These are phyloP conservation scores for Cladobotryum protrusum DNA, from an alignment of 2,329 filamentous ascomycete species.

Conservation along the genomic window DNA sequence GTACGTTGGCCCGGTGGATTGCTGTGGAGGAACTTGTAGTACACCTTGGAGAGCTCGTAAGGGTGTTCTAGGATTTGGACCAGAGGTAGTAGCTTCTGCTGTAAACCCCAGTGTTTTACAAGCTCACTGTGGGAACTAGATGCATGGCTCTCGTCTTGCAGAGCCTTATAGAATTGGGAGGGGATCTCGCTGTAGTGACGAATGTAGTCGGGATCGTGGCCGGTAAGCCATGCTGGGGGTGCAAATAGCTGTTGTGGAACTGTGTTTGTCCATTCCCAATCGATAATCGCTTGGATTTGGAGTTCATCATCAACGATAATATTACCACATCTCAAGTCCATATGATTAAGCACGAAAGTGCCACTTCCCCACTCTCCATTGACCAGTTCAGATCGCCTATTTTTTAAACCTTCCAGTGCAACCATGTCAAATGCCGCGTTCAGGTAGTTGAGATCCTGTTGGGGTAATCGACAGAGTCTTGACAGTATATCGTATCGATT, in stretches of 20 bases:
- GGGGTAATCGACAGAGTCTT: too few relatives aligned
- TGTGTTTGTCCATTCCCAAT: constrained; percentile 21
- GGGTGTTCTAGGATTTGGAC: constrained; percentile 9
- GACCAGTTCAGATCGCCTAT: too few relatives aligned
- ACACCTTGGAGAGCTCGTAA: constrained; percentile 14
- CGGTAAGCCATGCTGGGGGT: constrained; percentile 17
- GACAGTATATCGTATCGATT: too few relatives aligned
- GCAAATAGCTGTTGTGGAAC: constrained; percentile 14
- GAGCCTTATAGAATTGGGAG: constrained; percentile 10
- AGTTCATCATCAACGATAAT: constrained; percentile 20
- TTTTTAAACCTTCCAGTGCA: too few relatives aligned
- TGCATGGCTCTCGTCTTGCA: constrained; percentile 10
- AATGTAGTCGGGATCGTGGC: constrained; percentile 7
- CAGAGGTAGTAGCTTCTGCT: constrained; percentile 13
- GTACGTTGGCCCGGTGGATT: too few relatives aligned
- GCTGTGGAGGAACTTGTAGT: constrained; percentile 1
- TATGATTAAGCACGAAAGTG: constrained; percentile 19
- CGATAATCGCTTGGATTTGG: constrained; percentile 19
- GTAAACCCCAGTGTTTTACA: neutral
- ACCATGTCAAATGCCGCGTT: too few relatives aligned
- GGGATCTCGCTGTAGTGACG: neutral
- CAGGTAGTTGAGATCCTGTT: too few relatives aligned
- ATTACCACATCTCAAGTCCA: constrained; percentile 19
- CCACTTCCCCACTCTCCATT: neutral
- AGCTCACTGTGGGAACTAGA: constrained; percentile 6